Evolutionary conservation across 495 filamentous ascomycete genomes (phyloP), one percentile per base, ranked within the genome.

Genomic region (Aspergillus carlsbadensis): DNA sequence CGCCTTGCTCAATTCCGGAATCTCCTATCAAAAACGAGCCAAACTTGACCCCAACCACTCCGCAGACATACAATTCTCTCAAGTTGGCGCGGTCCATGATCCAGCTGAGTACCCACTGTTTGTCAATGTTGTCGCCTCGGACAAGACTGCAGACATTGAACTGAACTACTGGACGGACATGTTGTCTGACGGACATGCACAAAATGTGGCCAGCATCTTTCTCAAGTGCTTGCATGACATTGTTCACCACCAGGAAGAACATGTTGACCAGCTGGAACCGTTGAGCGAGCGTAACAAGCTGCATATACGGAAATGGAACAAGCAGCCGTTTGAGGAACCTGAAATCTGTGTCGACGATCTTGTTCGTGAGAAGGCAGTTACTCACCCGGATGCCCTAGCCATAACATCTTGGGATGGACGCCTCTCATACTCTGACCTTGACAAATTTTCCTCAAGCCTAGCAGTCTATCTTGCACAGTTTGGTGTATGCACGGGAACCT

Each of bases 131-230:
- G 82, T 84, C 53, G 70, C 76, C 0, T 65, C 70, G 13, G 76
- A 80, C 24, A 66, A 71, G 3, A 64, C 69, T 4, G 78, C 74
- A 8, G 62, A 64, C 0, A 78, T 85, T 44, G 77, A 82, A 29
- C 37, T 85, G 5, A 81, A 83, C 53, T 83, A 82, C 64, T 85
- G 82, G 82, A 82, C 80, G 0, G 76, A 78, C 44, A 61, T 58
- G 21, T 59, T 81, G 8, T 81, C 77, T 0, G 70, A 74, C 54
- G 63, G 62, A 2, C 78, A 84, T 54, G 82, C 80, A n/a, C 43
- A 57, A n/a, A 77, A 80, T 54, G 74, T 84, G 13, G 70, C 72
- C 2, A 76, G 73, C 15, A 78, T 73, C 1, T 83, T 83, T 45
- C 51, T 76, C 8, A 69, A 75, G 3, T 76, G 64, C 10, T 56